Base-by-base conservation (phyloP, 2,329 filamentous ascomycete species). In the Aciculosporium take region DNA sequence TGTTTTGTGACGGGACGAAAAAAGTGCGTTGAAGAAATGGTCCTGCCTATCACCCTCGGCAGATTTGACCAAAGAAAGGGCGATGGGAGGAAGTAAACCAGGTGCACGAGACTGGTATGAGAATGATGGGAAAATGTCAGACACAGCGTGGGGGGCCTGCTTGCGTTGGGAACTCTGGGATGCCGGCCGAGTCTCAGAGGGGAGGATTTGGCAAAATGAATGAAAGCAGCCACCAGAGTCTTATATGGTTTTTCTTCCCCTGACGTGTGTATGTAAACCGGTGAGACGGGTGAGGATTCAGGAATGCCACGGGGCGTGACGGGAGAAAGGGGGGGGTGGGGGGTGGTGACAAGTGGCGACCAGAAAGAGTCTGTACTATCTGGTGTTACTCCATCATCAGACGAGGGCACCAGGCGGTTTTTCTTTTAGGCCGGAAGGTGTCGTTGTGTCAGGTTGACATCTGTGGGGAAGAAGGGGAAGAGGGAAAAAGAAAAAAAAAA, bases 301-400 rank as follows among this genome's bases (percentile, higher is more conserved):
- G 42, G 28, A 46, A 46, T 43, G 35, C 28, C 46, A 27, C 24
- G 10, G 10, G 31, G 33, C 25, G 34, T 29, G 29, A 42, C n/a
- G n/a, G n/a, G n/a, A n/a, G n/a, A n/a, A n/a, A n/a, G n/a, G n/a
- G n/a, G n/a, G n/a, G n/a, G n/a, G 29, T 40, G 21, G 41, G 41
- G 43, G 40, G 44, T 40, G 44, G 46, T 48, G 46, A 43, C 27
- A 40, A 40, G 42, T 46, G 46, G 40, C 31, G 43, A 43, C 23
- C 25, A 35, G 33, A n/a, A n/a, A 23, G 25, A n/a, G 15, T 35
- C 17, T 23, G 31, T 40, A 25, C 4, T 28, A 40, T 40, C 30
- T 23, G 24, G 39, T 40, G 32, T 35, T 40, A 35, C 37, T 27
- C 37, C 17, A 32, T 33, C 17, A 35, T 35, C 27, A 35, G 39